These are phyloP conservation scores for Trichoderma erinaceum DNA, from an alignment of 495 filamentous ascomycete species.

Conservation along the genomic window DNA sequence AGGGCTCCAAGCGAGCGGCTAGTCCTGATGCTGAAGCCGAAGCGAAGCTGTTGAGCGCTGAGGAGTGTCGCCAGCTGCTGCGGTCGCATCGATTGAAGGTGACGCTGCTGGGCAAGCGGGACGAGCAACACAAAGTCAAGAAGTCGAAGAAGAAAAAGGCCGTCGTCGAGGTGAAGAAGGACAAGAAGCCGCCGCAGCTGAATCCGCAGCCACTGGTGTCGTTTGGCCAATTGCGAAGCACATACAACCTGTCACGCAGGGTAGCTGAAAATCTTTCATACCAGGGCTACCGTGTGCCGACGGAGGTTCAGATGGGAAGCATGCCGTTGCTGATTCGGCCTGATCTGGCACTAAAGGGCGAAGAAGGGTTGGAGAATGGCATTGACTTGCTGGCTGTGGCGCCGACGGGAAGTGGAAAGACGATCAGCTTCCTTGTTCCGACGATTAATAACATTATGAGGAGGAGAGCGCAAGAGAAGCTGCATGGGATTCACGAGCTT, in stretches of 20 bases:
- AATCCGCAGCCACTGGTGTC: constrained; percentile 71
- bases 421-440: constrained; percentile 83
- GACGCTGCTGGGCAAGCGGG: constrained; percentile 51
- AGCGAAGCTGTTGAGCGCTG: constrained; percentile 43
- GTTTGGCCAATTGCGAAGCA: constrained; percentile 63
- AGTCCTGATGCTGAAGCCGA: constrained; percentile 14
- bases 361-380: constrained; percentile 27
- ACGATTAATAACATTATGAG: constrained; percentile 67
- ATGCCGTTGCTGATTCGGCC: constrained; percentile 68
- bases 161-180: constrained; percentile 32
- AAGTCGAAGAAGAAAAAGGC: constrained; percentile 41
- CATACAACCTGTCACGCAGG: constrained; percentile 62
- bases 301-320: constrained; percentile 85
- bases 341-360: constrained; percentile 34
- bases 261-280: constrained; percentile 71
- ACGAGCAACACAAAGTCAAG: constrained; percentile 23
- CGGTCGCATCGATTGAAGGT: constrained; percentile 84
- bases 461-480: constrained; percentile 31
- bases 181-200: constrained; percentile 50
- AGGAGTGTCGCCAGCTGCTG: constrained; percentile 67
- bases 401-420: constrained; percentile 97
- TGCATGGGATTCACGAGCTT: constrained; percentile 45
- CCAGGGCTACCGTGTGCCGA: constrained; percentile 81
- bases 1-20: constrained; percentile 23
- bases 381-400: constrained; percentile 80